Conservation (phyloP, 1,284 basidiomycete species). For the Ustilago trichophora region DNA sequence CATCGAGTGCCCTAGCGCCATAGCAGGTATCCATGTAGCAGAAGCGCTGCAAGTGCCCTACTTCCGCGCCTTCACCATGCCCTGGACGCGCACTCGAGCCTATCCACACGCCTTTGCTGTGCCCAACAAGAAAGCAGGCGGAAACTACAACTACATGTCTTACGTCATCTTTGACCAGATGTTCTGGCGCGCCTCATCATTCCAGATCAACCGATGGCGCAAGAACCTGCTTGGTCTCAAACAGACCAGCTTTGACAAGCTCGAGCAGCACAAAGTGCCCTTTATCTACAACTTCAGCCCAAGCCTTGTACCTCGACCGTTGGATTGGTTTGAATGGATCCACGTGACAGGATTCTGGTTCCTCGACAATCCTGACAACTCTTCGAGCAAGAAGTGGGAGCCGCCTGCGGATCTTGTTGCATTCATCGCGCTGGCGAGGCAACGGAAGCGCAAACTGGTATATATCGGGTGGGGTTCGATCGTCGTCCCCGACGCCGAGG, state of each 20-base stretch:
- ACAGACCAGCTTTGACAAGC: slow-evolving; percentile 85
- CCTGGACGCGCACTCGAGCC: slow-evolving; percentile 79
- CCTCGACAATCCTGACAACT: slow-evolving; percentile 78
- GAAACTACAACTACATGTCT: slow-evolving; percentile 96
- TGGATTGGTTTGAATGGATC: slow-evolving; percentile 98
- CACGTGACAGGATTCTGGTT: slow-evolving; percentile 76
- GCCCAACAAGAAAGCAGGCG: slow-evolving; percentile 86
- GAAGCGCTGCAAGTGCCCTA: slow-evolving; percentile 92
- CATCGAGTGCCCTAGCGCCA: slow-evolving; percentile 93
- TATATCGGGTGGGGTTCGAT: slow-evolving; percentile 99
- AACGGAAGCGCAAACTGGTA: slow-evolving; percentile 83
- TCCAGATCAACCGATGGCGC: slow-evolving; percentile 94
- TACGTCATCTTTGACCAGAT: slow-evolving; percentile 97
- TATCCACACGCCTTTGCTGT: slow-evolving; percentile 99
- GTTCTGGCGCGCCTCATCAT: slow-evolving; percentile 87
- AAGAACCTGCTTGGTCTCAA: slow-evolving; percentile 79
- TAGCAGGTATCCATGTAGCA: slow-evolving; percentile 98
- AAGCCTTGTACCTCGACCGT: slow-evolving; percentile 73
- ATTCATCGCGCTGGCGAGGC: slow-evolving; percentile 82
- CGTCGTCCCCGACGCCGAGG: slow-evolving; percentile 90
- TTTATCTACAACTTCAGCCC: slow-evolving; percentile 98
- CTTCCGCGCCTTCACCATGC: slow-evolving; percentile 87
- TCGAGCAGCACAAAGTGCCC: slow-evolving; percentile 94
- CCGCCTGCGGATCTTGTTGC: slow-evolving; percentile 80
- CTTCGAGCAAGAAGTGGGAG: slow-evolving; percentile 79